A percentile compares a stretch with the other conserved stretches of the same genome.
These are phyloP conservation scores for Tolypocladium tropicale DNA, from an alignment of 2,329 filamentous ascomycete species.

Conservation along the genomic window DNA sequence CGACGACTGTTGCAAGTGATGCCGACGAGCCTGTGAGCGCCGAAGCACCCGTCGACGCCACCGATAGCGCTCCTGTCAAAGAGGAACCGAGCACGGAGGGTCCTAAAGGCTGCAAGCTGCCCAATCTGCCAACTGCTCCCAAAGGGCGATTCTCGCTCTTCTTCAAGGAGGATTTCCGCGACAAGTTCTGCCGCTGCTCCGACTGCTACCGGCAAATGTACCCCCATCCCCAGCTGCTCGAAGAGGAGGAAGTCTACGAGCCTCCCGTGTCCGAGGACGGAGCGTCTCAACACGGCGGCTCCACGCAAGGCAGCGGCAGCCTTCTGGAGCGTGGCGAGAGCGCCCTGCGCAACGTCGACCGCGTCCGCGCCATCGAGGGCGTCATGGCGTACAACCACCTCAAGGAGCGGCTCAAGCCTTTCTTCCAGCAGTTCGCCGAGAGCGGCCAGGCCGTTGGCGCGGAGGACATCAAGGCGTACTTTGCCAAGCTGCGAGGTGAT, in stretches of 20 bases:
- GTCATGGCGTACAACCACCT: conserved; percentile 98
- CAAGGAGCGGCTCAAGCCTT: conserved; percentile 90
- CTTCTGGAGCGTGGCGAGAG: conserved; percentile 88
- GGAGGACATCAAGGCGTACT: conserved; percentile 94
- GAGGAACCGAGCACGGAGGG: conserved; percentile 6
- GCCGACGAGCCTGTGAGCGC: neutral
- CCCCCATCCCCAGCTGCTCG: conserved; percentile 69
- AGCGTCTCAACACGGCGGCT: conserved; percentile 42
- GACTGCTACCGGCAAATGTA: conserved; percentile 68
- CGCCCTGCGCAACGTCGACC: conserved; percentile 82
- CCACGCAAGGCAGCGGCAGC: conserved; percentile 63
- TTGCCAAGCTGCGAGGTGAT: conserved; percentile 87
- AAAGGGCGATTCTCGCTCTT: conserved; percentile 67
- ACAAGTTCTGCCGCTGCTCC: conserved; percentile 71
- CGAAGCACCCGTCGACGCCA: conserved; percentile 2
- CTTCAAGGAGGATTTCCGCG: conserved; percentile 67
- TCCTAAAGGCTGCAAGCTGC: conserved; percentile 46
- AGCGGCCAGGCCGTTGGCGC: conserved; percentile 80
- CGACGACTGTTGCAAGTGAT: neutral
- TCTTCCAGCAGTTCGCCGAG: conserved; percentile 88
- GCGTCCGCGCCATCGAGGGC: conserved; percentile 86
- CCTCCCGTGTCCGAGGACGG: conserved; percentile 67
- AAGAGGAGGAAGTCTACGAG: conserved; percentile 91
- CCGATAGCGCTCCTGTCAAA: conserved; percentile 2
- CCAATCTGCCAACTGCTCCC: conserved; percentile 45